These are phyloP conservation scores for Excoecaria cochinchinensis DNA, from an alignment of 345 rosid species.

Conservation along the genomic window DNA sequence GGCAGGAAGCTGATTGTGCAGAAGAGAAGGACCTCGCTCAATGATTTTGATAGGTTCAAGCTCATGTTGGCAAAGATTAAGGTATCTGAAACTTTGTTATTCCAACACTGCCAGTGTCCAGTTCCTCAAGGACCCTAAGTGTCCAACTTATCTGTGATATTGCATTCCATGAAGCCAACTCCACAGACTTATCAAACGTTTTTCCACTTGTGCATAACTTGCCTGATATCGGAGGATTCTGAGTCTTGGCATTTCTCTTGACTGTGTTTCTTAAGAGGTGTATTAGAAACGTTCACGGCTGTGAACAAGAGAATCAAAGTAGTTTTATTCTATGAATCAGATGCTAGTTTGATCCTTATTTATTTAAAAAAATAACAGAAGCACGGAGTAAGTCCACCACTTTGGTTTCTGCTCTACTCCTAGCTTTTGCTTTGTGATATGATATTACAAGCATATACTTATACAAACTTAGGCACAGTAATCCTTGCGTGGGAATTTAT, in stretches of 20 bases:
- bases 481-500: neutral
- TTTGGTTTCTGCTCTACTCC: too few relatives aligned
- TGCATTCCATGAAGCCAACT: too few relatives aligned
- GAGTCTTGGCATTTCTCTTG: neutral
- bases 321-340: too few relatives aligned
- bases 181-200: neutral
- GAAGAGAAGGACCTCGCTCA: constrained; percentile 71
- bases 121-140: neutral
- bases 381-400: too few relatives aligned
- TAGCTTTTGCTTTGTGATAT: too few relatives aligned
- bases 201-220: neutral
- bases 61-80: constrained; percentile 88
- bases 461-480: too few relatives aligned
- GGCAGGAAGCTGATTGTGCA: constrained; percentile 78
- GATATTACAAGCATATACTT: too few relatives aligned
- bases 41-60: constrained; percentile 82
- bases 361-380: too few relatives aligned
- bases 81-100: constrained; percentile 30
- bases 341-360: too few relatives aligned
- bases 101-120: neutral
- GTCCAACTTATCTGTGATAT: neutral
- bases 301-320: neutral
- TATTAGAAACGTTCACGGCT: neutral
- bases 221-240: neutral
- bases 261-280: neutral